Evolutionary conservation across 306 rosid species (phyloP).

Genomic region (Lathyrus aphaca): DNA sequence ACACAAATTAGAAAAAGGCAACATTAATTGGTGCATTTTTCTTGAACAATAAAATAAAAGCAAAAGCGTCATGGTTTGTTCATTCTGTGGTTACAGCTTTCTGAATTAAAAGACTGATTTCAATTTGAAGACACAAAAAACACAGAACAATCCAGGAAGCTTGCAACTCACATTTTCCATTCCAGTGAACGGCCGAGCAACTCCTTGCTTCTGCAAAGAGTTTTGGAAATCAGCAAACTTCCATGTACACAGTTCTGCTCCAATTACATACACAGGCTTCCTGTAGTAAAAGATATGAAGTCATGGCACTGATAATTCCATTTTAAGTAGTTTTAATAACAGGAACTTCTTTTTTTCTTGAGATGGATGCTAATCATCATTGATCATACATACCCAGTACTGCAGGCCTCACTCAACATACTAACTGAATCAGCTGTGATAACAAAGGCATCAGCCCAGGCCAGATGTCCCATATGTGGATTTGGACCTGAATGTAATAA

Average conservation of each 20-base stretch:
- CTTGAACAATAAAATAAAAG: background rate
- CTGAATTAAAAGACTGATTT: slow-evolving; percentile 5
- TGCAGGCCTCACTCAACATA: slow-evolving; percentile 96
- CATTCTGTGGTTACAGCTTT: slow-evolving; percentile 9
- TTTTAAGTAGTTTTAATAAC: slow-evolving; percentile 31
- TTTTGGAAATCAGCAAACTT: slow-evolving; percentile 85
- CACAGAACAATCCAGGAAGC: slow-evolving; percentile 23
- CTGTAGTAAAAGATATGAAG: slow-evolving; percentile 48
- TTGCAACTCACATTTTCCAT: slow-evolving; percentile 71
- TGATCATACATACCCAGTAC: slow-evolving; percentile 73
- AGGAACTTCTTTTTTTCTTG: background rate
- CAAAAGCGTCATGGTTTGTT: background rate
- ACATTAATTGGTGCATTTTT: background rate
- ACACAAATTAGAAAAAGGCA: slow-evolving; percentile 11
- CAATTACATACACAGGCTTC: slow-evolving; percentile 86
- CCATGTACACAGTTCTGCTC: slow-evolving; percentile 83
- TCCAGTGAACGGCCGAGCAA: slow-evolving; percentile 72
- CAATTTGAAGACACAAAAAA: background rate
- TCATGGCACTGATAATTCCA: slow-evolving; percentile 34
- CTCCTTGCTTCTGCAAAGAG: slow-evolving; percentile 69
- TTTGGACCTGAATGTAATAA: slow-evolving; percentile 56
- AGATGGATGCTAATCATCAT: slow-evolving; percentile 34
- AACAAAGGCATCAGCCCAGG: slow-evolving; percentile 89
- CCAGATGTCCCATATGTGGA: slow-evolving; percentile 87
- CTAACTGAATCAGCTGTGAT: slow-evolving; percentile 93